phyloP scores from a whole-genome alignment of 2,329 filamentous ascomycete species.

The Phialocephala subalpina region DNA sequence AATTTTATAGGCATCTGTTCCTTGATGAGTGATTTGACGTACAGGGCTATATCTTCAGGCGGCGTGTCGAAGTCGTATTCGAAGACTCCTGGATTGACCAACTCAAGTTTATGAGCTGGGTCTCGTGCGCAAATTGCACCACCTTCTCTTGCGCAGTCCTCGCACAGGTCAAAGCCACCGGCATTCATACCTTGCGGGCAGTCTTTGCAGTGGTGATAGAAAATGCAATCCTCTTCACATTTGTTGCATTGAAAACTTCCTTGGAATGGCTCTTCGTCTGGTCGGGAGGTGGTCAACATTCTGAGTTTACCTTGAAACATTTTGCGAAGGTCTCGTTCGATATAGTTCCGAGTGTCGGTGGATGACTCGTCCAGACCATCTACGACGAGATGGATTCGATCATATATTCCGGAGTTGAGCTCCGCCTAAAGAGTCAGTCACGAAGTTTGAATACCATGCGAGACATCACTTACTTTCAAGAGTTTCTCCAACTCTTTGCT shows the following conservation, averaged over 20 bases:
- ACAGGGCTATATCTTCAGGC: slow-evolving; percentile 21
- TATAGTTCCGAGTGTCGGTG: slow-evolving; percentile 18
- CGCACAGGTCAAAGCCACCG: slow-evolving; percentile 23
- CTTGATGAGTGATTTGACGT: slow-evolving; percentile 17
- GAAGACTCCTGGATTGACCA: slow-evolving; percentile 10
- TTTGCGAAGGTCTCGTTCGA: slow-evolving; percentile 19
- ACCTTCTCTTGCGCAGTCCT: slow-evolving; percentile 7
- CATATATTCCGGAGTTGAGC: slow-evolving; percentile 32
- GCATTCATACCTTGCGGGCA: slow-evolving; percentile 19
- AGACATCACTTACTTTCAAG: slow-evolving; percentile 20
- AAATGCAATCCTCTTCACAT: slow-evolving; percentile 12
- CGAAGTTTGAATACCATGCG: no score
- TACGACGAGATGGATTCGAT: slow-evolving; percentile 28
- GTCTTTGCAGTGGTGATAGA: slow-evolving; percentile 22
- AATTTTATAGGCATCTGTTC: slow-evolving; percentile 24
- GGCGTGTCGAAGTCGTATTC: slow-evolving; percentile 23
- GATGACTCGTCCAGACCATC: slow-evolving; percentile 32
- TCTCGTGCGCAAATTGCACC: slow-evolving; percentile 13
- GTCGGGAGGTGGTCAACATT: slow-evolving; percentile 26
- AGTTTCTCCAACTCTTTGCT: slow-evolving; percentile 8
- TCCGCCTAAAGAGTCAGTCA: slow-evolving; percentile 9
- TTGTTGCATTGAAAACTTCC: slow-evolving; percentile 13
- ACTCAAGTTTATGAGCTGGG: slow-evolving; percentile 19
- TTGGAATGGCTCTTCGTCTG: slow-evolving; percentile 10
- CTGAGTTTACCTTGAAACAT: slow-evolving; percentile 19